Conservation (phyloP, 2,329 filamentous ascomycete species). For the Fusarium brevicatenulatum region DNA sequence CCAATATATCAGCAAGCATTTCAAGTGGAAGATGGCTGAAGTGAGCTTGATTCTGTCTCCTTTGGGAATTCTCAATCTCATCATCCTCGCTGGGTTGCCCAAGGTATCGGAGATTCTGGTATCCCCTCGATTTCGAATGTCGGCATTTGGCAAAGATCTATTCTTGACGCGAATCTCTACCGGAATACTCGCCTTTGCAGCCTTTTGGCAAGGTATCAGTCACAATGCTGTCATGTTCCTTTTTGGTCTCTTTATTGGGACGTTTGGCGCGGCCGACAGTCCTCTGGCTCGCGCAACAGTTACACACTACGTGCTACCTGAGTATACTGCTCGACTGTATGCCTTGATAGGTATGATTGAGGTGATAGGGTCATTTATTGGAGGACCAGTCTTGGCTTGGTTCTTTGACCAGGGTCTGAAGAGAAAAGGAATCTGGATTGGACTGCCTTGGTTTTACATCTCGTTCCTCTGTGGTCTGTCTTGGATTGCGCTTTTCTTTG, state of each 20-base stretch:
- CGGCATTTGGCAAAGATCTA: conserved; percentile 52
- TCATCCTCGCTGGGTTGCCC: conserved; percentile 51
- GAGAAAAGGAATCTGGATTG: conserved; percentile 50
- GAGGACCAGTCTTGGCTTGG: conserved; percentile 53
- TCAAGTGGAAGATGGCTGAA: conserved; percentile 55
- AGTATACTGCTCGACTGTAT: conserved; percentile 54
- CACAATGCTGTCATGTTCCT: conserved; percentile 49
- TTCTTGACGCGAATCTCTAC: conserved; percentile 50
- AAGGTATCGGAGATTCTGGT: conserved; percentile 48
- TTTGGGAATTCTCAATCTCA: conserved; percentile 52
- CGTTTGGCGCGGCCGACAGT: conserved; percentile 52
- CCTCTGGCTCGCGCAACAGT: conserved; percentile 54
- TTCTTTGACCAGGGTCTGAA: conserved; percentile 52
- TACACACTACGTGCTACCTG: conserved; percentile 51
- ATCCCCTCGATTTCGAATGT: conserved; percentile 48
- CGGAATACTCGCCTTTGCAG: conserved; percentile 46
- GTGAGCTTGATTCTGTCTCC: conserved; percentile 55
- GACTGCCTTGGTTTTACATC: conserved; percentile 55
- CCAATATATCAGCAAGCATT: conserved; percentile 58
- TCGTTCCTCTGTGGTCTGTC: conserved; percentile 45
- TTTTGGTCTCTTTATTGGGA: conserved; percentile 50
- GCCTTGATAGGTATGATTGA: conserved; percentile 55
- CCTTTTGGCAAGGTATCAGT: conserved; percentile 50
- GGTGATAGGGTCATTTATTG: conserved; percentile 52
- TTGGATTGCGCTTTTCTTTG: conserved; percentile 46